Evolutionary conservation across 805 yeast genomes (phyloP).

Genomic region (Jamesozyma hellenica): DNA sequence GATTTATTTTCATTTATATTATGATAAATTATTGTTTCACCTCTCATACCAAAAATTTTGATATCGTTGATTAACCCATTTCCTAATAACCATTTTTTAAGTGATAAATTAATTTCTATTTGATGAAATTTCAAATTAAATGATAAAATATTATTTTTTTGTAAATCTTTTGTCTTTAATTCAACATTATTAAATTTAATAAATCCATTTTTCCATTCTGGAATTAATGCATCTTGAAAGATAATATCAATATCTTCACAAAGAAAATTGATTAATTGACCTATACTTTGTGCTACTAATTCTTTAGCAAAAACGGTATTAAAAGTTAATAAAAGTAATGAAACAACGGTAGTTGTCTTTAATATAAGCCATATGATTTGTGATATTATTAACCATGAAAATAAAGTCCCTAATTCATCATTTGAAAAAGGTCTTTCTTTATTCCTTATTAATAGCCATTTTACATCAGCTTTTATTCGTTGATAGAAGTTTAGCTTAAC

Average conservation of each 20-base stretch:
- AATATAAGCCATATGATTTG: constrained; percentile 67
- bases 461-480: constrained; percentile 40
- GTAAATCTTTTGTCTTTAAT: constrained; percentile 36
- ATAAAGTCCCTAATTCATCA: constrained; percentile 78
- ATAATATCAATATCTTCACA: constrained; percentile 63
- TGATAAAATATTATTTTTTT: constrained; percentile 38
- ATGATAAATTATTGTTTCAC: constrained; percentile 39
- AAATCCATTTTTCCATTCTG: constrained; percentile 83
- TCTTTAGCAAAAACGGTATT: constrained; percentile 86
- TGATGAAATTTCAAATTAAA: constrained; percentile 75
- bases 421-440: constrained; percentile 70
- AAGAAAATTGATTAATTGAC: constrained; percentile 58
- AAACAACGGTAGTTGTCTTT: constrained; percentile 87
- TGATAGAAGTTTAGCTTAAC: not conserved
- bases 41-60: constrained; percentile 73
- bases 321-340: constrained; percentile 60
- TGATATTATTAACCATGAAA: constrained; percentile 84
- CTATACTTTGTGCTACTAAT: constrained; percentile 69
- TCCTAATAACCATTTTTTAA: constrained; percentile 80
- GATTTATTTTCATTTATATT: constrained; percentile 32
- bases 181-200: constrained; percentile 71
- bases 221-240: constrained; percentile 83
- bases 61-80: constrained; percentile 73
- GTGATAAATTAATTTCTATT: constrained; percentile 66
- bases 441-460: constrained; percentile 69